Evolutionary conservation across 495 filamentous ascomycete species (phyloP), one percentile per base, ranked within the genome.

Genomic region (Hypoxylon fragiforme): DNA sequence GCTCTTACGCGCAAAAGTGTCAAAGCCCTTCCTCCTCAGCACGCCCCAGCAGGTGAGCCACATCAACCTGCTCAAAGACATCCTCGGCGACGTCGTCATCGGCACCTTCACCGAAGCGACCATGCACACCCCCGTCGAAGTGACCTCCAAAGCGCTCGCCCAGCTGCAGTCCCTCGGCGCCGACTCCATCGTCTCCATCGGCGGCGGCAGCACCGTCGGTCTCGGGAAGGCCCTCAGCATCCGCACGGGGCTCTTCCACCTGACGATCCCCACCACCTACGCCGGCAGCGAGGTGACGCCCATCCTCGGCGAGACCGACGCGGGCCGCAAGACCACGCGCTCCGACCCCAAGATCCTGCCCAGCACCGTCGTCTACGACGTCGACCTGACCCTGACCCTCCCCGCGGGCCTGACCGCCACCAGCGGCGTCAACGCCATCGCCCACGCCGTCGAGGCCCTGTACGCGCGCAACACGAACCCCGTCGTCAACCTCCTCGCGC

Each of bases 281-380:
- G 81, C 85, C 3, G 84, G 83, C 4, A 85, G 82, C 49, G 85
- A 87, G 63, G 85, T 87, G 75, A 87, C 84, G 1, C 81, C 84
- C 0, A 86, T 86, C 40, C 68, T 88, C 26, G 84, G 85, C 1
- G 85, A 88, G 70, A 87, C 84, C 0, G 77, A 76, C 34, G 74
- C 82, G 44, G 84, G 84, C 1, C 58, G 77, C 63, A 87, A 88
- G 69, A 85, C 80, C 50, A 86, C 85, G 26, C 71, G 79, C n/a
- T 78, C 74, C 7, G 83, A 86, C 62, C 81, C 80, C 0, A 83
- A 80, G 64, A 88, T 88, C 53, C 65, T 86, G 38, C 85, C 84
- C 0, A 79, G 77, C 8, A 81, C 83, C 6, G 84, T 87, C 9
- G 84, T 88, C 22, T 88, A 87, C 66, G 84, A 88, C 73, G 83